Conservation (phyloP, 108 stramenopile species). For the Pseudonitzschia multiseries region DNA sequence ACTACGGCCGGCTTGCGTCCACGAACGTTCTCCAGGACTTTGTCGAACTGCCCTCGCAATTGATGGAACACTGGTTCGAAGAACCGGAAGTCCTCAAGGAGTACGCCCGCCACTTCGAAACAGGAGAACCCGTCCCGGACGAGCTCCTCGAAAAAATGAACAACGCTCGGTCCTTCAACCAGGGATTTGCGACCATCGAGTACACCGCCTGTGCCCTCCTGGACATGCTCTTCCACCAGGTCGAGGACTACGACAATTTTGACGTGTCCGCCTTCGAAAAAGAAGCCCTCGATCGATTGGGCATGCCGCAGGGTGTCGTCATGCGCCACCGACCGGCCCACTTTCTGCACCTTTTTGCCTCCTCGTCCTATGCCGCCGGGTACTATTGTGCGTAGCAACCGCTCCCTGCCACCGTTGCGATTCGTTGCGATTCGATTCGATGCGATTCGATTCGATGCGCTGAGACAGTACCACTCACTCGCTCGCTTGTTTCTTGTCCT, state of each 20-base stretch:
- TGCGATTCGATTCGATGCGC: no score
- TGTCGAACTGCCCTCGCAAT: constrained; percentile 74
- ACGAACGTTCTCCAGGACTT: constrained; percentile 76
- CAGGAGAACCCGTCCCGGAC: constrained; percentile 65
- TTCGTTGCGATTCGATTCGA: no score
- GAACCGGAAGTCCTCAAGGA: constrained; percentile 61
- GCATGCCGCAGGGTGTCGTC: constrained; percentile 80
- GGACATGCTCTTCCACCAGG: constrained; percentile 72
- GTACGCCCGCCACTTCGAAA: constrained; percentile 64
- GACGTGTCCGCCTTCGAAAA: constrained; percentile 68
- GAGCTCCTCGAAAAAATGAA: constrained; percentile 67
- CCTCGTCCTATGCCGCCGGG: constrained; percentile 58
- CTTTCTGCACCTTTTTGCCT: constrained; percentile 67
- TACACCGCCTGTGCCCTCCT: constrained; percentile 77
- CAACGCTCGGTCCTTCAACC: constrained; percentile 65
- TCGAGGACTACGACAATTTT: constrained; percentile 67
- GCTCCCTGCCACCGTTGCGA: no score
- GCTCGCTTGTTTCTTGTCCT: no score
- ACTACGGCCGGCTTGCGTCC: constrained; percentile 64
- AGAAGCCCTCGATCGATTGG: constrained; percentile 54
- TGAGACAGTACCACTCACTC: no score
- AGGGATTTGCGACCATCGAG: constrained; percentile 77
- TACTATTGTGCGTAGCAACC: constrained; percentile 44
- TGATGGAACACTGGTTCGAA: constrained; percentile 81
- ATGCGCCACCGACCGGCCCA: constrained; percentile 80